Percentiles rank a stretch among this genome's conserved stretches.
These are phyloP conservation scores for Sambucus nigra DNA, from an alignment of 129 eudicot species.

Conservation along the genomic window DNA sequence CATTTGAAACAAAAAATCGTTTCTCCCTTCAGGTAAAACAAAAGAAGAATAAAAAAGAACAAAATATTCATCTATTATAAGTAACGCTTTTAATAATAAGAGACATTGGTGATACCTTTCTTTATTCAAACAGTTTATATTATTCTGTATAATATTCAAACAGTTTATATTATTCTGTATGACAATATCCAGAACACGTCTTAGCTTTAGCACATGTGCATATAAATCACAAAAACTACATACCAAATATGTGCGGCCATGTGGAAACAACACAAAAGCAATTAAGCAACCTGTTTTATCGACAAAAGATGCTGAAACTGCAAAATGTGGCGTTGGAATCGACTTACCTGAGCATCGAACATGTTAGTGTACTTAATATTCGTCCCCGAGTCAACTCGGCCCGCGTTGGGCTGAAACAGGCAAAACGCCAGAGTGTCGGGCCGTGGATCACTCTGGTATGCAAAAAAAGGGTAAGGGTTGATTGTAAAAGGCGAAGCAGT, in stretches of 20 bases:
- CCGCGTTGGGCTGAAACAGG: constrained; percentile 72
- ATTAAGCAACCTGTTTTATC: background rate
- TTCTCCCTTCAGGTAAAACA: too few species aligned
- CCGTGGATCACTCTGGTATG: constrained; percentile 75
- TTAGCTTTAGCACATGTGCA: background rate
- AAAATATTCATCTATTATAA: too few species aligned
- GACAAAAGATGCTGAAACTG: background rate
- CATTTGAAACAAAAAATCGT: too few species aligned
- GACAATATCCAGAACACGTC: background rate
- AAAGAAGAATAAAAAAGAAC: background rate
- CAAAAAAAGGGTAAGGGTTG: constrained; percentile 82
- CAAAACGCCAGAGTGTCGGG: constrained; percentile 73
- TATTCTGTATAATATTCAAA: background rate
- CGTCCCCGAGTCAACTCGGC: constrained; percentile 68
- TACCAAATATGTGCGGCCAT: background rate
- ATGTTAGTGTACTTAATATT: constrained; percentile 71
- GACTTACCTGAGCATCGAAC: constrained; percentile 86
- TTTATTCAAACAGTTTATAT: background rate
- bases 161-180: background rate
- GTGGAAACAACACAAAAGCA: constrained; percentile 5
- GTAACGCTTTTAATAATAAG: background rate
- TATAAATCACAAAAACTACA: background rate
- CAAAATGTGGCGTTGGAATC: constrained; percentile 14
- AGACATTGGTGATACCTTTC: background rate
- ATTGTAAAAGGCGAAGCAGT: constrained; percentile 69